A percentile compares a stretch with the other conserved stretches of the same genome.
These are phyloP conservation scores for Pelargonium nanum DNA, from an alignment of 345 rosid genomes.

Conservation along the genomic window DNA sequence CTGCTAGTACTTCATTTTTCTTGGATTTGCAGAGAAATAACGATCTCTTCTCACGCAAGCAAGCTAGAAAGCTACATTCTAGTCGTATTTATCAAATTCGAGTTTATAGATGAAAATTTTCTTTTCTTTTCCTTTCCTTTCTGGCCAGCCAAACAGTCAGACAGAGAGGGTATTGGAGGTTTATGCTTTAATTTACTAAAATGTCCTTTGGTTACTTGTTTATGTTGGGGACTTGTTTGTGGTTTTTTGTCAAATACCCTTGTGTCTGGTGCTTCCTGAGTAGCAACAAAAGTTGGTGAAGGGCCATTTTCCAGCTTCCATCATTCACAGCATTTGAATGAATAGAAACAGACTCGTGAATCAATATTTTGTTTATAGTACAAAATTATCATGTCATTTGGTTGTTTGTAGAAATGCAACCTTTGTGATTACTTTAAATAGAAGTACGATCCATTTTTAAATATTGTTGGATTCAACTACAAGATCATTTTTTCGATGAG, in stretches of 20 bases:
- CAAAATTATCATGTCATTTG: no score
- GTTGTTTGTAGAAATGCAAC: neutral
- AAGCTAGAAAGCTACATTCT: neutral
- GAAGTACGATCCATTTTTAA: no score
- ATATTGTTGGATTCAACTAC: neutral
- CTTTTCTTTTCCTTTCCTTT: constrained; percentile 4
- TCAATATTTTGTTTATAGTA: neutral
- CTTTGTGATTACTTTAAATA: no score
- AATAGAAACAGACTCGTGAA: neutral
- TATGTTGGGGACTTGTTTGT: constrained; percentile 4
- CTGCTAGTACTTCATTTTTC: neutral
- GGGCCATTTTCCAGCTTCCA: neutral
- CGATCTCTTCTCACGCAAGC: no score
- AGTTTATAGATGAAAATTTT: neutral
- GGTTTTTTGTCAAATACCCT: constrained; percentile 2
- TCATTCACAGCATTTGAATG: neutral
- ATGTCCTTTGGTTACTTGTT: neutral
- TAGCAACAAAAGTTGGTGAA: neutral
- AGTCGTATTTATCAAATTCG: neutral
- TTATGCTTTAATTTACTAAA: neutral
- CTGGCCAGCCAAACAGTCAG: constrained; percentile 17
- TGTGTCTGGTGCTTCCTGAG: neutral
- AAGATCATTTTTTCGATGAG: no score
- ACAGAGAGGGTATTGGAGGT: neutral
- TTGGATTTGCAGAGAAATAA: neutral